phyloP scores from a whole-genome alignment of 169 alveolate species.

The Plasmodium yoelii region DNA sequence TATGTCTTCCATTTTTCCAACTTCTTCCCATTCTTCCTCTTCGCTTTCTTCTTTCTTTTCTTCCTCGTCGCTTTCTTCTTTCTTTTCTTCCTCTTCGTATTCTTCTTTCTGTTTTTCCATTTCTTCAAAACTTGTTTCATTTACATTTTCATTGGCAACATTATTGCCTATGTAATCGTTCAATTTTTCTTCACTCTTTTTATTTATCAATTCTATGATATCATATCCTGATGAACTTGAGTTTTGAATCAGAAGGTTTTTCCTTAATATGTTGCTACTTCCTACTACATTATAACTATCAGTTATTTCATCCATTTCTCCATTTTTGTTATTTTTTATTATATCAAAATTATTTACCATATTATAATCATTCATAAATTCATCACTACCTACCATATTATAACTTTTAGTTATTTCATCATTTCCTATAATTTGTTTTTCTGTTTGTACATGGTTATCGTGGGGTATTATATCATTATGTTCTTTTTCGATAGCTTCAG shows the following conservation, averaged over 20 bases:
- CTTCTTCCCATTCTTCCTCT: not conserved
- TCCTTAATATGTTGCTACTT: constrained; percentile 8
- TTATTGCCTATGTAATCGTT: constrained; percentile 3
- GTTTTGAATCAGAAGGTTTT: not conserved
- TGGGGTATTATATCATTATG: constrained; percentile 1
- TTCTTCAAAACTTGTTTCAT: not conserved
- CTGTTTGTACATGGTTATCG: not conserved
- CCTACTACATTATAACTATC: constrained; percentile 2
- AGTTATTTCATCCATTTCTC: constrained; percentile 1
- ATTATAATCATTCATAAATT: not conserved
- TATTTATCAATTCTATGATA: constrained; percentile 35
- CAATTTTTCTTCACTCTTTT: constrained; percentile 50
- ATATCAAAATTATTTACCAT: constrained; percentile 8
- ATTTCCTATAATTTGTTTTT: constrained; percentile 3
- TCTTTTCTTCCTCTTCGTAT: constrained; percentile 4
- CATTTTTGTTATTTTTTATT: not conserved
- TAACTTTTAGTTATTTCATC: constrained; percentile 6
- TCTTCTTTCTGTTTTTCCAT: not conserved
- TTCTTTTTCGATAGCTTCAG: not conserved
- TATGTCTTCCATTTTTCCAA: not conserved
- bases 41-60: not conserved
- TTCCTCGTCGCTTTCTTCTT: not conserved
- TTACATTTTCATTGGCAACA: not conserved
- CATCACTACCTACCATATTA: constrained; percentile 11
- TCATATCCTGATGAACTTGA: not conserved